Conservation (phyloP, 306 rosid genomes). For the Rosa persica region DNA sequence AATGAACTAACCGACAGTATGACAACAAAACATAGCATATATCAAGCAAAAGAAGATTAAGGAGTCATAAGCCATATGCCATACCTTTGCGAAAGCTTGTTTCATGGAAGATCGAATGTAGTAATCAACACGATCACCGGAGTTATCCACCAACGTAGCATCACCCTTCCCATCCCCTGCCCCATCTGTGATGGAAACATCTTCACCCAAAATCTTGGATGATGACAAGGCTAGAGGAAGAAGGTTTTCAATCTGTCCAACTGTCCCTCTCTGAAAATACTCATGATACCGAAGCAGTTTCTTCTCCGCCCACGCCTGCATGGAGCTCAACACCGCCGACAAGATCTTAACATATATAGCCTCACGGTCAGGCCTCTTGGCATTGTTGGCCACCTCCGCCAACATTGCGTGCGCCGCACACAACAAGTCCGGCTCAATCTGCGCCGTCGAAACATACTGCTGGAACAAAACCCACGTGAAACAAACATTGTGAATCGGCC, state of each 20-base stretch:
- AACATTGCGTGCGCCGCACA: conserved; percentile 78
- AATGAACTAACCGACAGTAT: not conserved
- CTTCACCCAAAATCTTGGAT: conserved; percentile 74
- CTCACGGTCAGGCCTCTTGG: conserved; percentile 63
- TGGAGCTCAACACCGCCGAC: conserved; percentile 61
- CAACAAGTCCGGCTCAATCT: conserved; percentile 72
- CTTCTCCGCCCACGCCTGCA: conserved; percentile 78
- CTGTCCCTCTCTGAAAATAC: conserved; percentile 61
- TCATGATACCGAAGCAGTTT: conserved; percentile 70
- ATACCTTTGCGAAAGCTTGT: conserved; percentile 69
- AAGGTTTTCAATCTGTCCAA: conserved; percentile 64
- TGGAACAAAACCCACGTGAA: conserved; percentile 87
- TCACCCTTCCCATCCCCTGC: conserved; percentile 48
- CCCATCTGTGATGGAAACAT: conserved; percentile 52
- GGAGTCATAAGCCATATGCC: not conserved
- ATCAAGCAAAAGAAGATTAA: not conserved
- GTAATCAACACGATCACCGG: conserved; percentile 59
- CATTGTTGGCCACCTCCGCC: conserved; percentile 71
- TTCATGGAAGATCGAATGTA: conserved; percentile 67
- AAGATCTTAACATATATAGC: conserved; percentile 54
- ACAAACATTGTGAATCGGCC: conserved; percentile 67
- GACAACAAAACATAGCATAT: not conserved
- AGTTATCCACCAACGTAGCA: conserved; percentile 54
- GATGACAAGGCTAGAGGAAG: conserved; percentile 74
- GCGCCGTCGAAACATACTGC: conserved; percentile 70